Conservation (phyloP, 805 yeast genomes). For the Phaffomyces opuntiae region DNA sequence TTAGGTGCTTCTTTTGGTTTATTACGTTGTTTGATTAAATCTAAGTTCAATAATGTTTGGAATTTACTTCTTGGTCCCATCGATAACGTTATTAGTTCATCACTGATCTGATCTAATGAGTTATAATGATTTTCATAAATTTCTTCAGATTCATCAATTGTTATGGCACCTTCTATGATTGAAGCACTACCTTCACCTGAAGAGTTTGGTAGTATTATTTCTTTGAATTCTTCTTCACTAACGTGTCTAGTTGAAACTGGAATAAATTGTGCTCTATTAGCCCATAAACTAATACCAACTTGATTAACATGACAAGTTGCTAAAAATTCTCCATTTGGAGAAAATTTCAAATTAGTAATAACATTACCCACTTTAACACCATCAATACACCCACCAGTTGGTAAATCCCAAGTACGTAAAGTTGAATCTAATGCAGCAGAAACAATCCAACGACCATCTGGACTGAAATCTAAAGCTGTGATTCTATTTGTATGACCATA, state of each 20-base stretch:
- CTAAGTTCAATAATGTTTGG: conserved; percentile 72
- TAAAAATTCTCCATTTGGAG: conserved; percentile 82
- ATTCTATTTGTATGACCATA: conserved; percentile 88
- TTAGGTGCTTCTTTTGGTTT: conserved; percentile 87
- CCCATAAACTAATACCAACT: conserved; percentile 89
- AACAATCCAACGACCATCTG: conserved; percentile 93
- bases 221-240: conserved; percentile 65
- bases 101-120: conserved; percentile 56
- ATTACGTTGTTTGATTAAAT: conserved; percentile 76
- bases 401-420: conserved; percentile 93
- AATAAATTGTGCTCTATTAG: conserved; percentile 78
- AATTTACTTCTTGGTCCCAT: conserved; percentile 71
- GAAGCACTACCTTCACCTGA: conserved; percentile 73
- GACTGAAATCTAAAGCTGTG: conserved; percentile 82
- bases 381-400: conserved; percentile 95
- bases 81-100: conserved; percentile 64
- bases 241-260: conserved; percentile 70
- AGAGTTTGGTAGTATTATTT: conserved; percentile 60
- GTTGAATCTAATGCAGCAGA: conserved; percentile 81
- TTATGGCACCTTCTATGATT: conserved; percentile 73
- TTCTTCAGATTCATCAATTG: conserved; percentile 29
- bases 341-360: conserved; percentile 73
- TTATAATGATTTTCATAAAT: conserved; percentile 33
- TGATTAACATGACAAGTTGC: conserved; percentile 92
- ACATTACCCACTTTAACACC: conserved; percentile 73